A percentile compares a stretch with the other conserved stretches of the same genome.
Conservation (phyloP, 768 basidiomycete genomes). For the Rhizopogon vinicolor region DNA sequence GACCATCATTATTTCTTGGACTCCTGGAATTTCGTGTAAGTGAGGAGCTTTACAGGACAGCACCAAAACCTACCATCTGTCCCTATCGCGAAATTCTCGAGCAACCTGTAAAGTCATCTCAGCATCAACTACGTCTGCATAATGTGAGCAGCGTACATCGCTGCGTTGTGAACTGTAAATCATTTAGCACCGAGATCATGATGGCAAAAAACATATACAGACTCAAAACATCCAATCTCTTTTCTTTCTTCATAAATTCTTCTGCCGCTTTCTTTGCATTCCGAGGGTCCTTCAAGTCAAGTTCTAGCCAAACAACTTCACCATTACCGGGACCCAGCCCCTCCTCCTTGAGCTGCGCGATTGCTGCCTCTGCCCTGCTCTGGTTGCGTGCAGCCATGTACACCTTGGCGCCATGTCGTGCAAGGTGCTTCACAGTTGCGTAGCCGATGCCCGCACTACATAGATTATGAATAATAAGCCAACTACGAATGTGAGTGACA, state of each 20-base stretch:
- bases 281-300: conserved; percentile 48
- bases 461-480: neutral
- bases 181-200: neutral
- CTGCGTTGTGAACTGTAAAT: conserved; percentile 52
- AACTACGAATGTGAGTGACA: neutral
- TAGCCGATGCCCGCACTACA: conserved; percentile 46
- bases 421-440: conserved; percentile 47
- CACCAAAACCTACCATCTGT: conserved; percentile 20
- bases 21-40: conserved; percentile 22
- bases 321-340: conserved; percentile 42
- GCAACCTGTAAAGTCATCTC: conserved; percentile 12
- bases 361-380: conserved; percentile 40
- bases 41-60: no score
- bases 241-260: conserved; percentile 44
- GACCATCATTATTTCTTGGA: conserved; percentile 34
- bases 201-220: conserved; percentile 10
- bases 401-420: conserved; percentile 50
- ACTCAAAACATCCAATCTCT: conserved; percentile 53
- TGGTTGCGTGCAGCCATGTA: conserved; percentile 53
- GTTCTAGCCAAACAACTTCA: conserved; percentile 41
- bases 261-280: conserved; percentile 44
- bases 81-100: conserved; percentile 15
- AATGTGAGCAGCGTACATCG: conserved; percentile 29
- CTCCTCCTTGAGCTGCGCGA: conserved; percentile 39
- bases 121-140: neutral